Conservation (phyloP, 2,329 filamentous ascomycete genomes). For the Microdochium paspali region DNA sequence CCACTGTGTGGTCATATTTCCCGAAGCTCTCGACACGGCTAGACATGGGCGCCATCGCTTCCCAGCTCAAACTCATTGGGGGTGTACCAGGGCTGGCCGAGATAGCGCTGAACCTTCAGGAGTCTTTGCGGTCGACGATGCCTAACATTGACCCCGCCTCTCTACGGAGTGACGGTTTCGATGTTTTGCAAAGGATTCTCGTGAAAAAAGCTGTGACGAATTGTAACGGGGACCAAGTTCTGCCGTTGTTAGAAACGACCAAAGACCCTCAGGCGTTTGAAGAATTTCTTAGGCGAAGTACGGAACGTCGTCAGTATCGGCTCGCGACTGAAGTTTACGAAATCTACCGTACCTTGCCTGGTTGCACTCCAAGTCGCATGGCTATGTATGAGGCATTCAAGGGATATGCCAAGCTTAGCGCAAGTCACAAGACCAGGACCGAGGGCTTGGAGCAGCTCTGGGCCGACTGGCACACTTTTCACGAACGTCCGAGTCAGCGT, state of each 20-base stretch:
- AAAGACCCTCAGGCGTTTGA: slow-evolving; percentile 30
- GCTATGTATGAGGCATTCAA: slow-evolving; percentile 35
- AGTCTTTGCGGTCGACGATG: slow-evolving; percentile 5
- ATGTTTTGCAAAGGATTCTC: slow-evolving; percentile 14
- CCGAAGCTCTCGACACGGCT: slow-evolving; percentile 13
- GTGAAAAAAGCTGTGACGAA: slow-evolving; percentile 16
- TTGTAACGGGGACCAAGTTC: slow-evolving; percentile 15
- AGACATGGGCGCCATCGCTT: slow-evolving; percentile 15
- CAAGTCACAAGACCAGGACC: slow-evolving; percentile 24
- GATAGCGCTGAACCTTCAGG: slow-evolving; percentile 12
- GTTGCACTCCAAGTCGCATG: slow-evolving; percentile 22
- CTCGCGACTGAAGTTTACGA: slow-evolving; percentile 33
- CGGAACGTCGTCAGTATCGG: slow-evolving; percentile 15
- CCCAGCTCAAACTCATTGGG: slow-evolving; percentile 11
- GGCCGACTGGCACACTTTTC: slow-evolving; percentile 35
- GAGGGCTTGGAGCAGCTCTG: slow-evolving; percentile 35
- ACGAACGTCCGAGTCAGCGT: slow-evolving; percentile 28
- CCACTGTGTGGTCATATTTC: slow-evolving; percentile 13
- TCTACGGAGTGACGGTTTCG: slow-evolving; percentile 3
- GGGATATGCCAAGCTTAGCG: slow-evolving; percentile 17
- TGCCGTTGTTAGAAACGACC: slow-evolving; percentile 29
- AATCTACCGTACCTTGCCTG: slow-evolving; percentile 32
- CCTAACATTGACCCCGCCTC: background rate
- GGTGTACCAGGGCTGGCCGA: slow-evolving; percentile 14
- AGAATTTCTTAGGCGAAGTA: slow-evolving; percentile 26